A percentile compares a stretch with the other conserved stretches of the same genome.
Conservation (phyloP, 768 basidiomycete genomes). For the Boletus sp. region DNA sequence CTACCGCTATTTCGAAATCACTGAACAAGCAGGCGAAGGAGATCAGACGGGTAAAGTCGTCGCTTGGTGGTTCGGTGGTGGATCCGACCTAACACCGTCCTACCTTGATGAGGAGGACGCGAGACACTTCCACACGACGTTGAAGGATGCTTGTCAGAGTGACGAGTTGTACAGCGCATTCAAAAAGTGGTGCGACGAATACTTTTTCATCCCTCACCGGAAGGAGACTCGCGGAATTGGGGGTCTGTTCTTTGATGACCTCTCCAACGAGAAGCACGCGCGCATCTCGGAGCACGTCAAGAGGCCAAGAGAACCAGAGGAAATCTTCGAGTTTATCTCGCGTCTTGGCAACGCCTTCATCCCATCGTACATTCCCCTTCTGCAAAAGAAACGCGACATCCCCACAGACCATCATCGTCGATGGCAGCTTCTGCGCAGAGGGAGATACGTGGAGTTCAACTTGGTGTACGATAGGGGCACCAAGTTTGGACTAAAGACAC, state of each 20-base stretch:
- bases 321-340: slow-evolving; percentile 75
- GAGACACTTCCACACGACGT: slow-evolving; percentile 75
- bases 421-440: slow-evolving; percentile 91
- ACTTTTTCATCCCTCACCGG: slow-evolving; percentile 91
- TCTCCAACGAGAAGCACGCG: slow-evolving; percentile 62
- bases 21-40: slow-evolving; percentile 41
- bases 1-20: slow-evolving; percentile 96
- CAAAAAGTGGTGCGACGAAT: slow-evolving; percentile 97
- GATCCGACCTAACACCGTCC: slow-evolving; percentile 89
- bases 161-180: slow-evolving; percentile 73
- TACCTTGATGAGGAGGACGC: slow-evolving; percentile 90
- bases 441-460: slow-evolving; percentile 95
- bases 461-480: slow-evolving; percentile 84
- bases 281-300: slow-evolving; percentile 46
- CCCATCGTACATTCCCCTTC: slow-evolving; percentile 87
- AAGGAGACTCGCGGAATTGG: slow-evolving; percentile 85
- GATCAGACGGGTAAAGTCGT: slow-evolving; percentile 51
- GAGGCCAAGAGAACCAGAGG: slow-evolving; percentile 57
- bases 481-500: slow-evolving; percentile 81
- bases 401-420: slow-evolving; percentile 67
- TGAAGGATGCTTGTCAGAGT: slow-evolving; percentile 72
- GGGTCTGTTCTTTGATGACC: slow-evolving; percentile 96
- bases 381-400: slow-evolving; percentile 57
- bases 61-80: slow-evolving; percentile 99
- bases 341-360: slow-evolving; percentile 76